Base-by-base conservation (phyloP, 108 stramenopile species). In the Cyclostephanos invisitatus region DNA sequence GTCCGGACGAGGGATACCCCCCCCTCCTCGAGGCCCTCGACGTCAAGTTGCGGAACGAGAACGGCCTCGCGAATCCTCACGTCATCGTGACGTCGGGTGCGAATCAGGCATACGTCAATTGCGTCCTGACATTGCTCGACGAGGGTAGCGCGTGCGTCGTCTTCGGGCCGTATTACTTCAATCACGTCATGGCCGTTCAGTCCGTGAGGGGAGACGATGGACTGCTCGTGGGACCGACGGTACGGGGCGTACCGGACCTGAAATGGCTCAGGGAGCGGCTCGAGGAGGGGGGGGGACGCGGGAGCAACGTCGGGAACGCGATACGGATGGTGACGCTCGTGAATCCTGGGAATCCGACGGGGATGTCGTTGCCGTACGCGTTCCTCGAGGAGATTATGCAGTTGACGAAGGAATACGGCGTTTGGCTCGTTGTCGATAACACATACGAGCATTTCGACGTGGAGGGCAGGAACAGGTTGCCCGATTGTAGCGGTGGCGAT, bases 321-420 rank as follows among this genome's bases (percentile, higher is more conserved):
- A 89, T 91, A 49, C 71, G 81, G 32, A 84, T 96, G 82, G 94
- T 98, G 6, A 95, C 96, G 11, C 73, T 97, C 47, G 88, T 90
- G 11, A 96, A 96, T 72, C 97, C 97, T 22, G 91, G 94, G 8
- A 98, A 98, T 81, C 97, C 97, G 8, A 91, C 94, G 3, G 97
- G 97, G 18, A 84, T 91, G 5, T 75, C 91, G 9, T 75, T 92
- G 38, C 77, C 91, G 6, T 56, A 68, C 51, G 67, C 59, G 4
- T 54, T 75, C 15, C 68, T 98, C 63, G 78, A 88, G 60, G 75
- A 85, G 49, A 71, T 91, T 3, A 86, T 85, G 12, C 77, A 80
- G 27, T 68, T 98, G 5, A 96, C 96, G 59, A 70, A 67, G 21
- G 28, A 91, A 47, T 65, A 80, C 56, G 73, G 77, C 20, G 84